Evolutionary conservation across 768 basidiomycete genomes (phyloP).

Genomic region (Mycena leptocephala): DNA sequence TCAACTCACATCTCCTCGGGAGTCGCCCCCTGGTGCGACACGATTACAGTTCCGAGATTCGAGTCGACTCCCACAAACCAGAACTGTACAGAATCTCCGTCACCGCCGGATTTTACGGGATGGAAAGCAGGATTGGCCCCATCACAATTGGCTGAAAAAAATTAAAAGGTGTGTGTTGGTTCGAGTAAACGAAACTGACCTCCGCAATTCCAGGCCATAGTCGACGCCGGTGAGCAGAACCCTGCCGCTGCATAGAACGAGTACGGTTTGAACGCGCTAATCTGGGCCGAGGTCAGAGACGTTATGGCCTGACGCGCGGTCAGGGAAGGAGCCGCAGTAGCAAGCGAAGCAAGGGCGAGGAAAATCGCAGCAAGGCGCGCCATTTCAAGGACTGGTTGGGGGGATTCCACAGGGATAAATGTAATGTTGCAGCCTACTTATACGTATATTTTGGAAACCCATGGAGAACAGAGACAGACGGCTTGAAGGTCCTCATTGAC

Average conservation of each 20-base stretch:
- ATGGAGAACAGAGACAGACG: no score
- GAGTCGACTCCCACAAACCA: constrained; percentile 65
- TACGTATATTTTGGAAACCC: neutral
- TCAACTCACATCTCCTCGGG: constrained; percentile 43
- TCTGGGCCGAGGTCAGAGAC: constrained; percentile 56
- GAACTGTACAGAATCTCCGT: constrained; percentile 58
- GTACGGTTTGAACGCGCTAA: constrained; percentile 63
- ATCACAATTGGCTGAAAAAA: constrained; percentile 59
- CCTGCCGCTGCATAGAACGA: constrained; percentile 67
- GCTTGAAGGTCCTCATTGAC: no score
- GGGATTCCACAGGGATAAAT: neutral
- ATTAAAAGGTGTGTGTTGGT: neutral
- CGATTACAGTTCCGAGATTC: constrained; percentile 53
- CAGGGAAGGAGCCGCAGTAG: constrained; percentile 43
- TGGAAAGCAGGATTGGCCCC: constrained; percentile 62
- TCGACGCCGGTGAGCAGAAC: constrained; percentile 62
- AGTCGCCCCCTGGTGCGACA: constrained; percentile 54
- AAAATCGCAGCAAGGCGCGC: constrained; percentile 14
- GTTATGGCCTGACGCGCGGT: constrained; percentile 55
- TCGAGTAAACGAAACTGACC: constrained; percentile 41
- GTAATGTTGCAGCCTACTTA: neutral
- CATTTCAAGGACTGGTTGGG: constrained; percentile 12
- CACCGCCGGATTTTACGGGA: constrained; percentile 66
- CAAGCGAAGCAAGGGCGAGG: constrained; percentile 32
- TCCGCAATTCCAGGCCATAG: constrained; percentile 70